These are phyloP conservation scores for Phialocephala subalpina DNA, from an alignment of 2,329 filamentous ascomycete species.

Conservation along the genomic window DNA sequence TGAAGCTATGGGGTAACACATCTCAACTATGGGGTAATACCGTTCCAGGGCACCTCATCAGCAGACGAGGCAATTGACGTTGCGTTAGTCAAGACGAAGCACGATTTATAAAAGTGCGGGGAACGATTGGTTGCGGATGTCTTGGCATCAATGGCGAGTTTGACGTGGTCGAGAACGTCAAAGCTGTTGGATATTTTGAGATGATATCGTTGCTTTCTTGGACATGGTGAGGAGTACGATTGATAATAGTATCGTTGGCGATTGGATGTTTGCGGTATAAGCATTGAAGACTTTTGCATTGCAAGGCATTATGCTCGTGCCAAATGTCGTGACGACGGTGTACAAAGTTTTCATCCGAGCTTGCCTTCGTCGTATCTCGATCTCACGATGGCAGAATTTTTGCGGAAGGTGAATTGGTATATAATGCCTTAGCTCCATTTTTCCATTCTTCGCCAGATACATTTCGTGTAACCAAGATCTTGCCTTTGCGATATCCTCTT, in stretches of 20 bases:
- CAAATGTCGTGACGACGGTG: slow-evolving; percentile 15
- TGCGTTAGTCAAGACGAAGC: slow-evolving; percentile 28
- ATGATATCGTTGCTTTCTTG: neutral
- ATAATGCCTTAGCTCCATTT: neutral
- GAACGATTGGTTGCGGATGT: slow-evolving; percentile 3
- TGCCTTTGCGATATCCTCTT: neutral
- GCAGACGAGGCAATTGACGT: slow-evolving; percentile 10
- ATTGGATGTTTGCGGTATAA: slow-evolving; percentile 20
- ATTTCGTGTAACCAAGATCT: neutral
- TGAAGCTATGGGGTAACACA: slow-evolving; percentile 20
- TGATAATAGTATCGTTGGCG: slow-evolving; percentile 13
- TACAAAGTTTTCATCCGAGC: neutral
- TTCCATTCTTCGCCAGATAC: neutral
- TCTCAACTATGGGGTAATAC: slow-evolving; percentile 22
- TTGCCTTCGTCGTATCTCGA: neutral
- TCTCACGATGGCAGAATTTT: neutral
- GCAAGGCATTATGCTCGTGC: slow-evolving; percentile 4
- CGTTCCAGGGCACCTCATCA: neutral
- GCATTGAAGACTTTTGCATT: neutral
- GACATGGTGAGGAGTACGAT: neutral
- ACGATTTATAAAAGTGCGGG: slow-evolving; percentile 33
- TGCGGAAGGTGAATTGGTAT: neutral
- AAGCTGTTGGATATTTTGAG: neutral
- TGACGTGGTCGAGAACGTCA: neutral
- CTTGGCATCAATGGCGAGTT: slow-evolving; percentile 12